These are phyloP conservation scores for Termitomyces sp. DNA, from an alignment of 768 basidiomycete species.

Conservation along the genomic window DNA sequence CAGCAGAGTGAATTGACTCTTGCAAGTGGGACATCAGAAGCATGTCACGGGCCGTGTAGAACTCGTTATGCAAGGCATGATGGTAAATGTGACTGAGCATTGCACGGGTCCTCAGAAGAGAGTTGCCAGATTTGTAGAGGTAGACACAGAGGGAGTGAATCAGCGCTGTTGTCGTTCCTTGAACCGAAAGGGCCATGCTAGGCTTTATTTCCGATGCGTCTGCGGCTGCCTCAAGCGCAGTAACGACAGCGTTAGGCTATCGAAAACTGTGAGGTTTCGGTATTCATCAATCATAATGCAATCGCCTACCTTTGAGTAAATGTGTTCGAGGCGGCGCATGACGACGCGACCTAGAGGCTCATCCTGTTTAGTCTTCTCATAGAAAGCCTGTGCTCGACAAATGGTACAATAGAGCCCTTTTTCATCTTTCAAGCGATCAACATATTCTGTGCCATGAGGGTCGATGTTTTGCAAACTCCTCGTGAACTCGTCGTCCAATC, in stretches of 20 bases:
- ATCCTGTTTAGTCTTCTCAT: constrained; percentile 73
- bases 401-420: constrained; percentile 92
- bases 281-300: neutral
- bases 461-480: constrained; percentile 97
- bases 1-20: constrained; percentile 93
- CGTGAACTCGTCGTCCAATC: constrained; percentile 97
- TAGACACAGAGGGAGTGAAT: constrained; percentile 88
- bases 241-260: constrained; percentile 90
- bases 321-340: constrained; percentile 95
- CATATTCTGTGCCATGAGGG: constrained; percentile 98
- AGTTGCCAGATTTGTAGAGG: constrained; percentile 89
- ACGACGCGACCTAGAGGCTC: constrained; percentile 86
- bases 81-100: constrained; percentile 99
- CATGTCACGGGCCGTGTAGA: constrained; percentile 96
- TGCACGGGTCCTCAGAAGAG: constrained; percentile 90
- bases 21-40: constrained; percentile 98
- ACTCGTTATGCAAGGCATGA: constrained; percentile 94
- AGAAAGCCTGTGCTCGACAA: constrained; percentile 88
- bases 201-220: constrained; percentile 59
- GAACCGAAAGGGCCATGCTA: constrained; percentile 51
- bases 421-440: constrained; percentile 95
- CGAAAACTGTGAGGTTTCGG: constrained; percentile 12
- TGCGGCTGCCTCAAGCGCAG: constrained; percentile 78
- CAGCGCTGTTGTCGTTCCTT: constrained; percentile 64
- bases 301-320: constrained; percentile 86